phyloP scores from a whole-genome alignment of 768 basidiomycete species.

The Neoboletus brunneissimus region DNA sequence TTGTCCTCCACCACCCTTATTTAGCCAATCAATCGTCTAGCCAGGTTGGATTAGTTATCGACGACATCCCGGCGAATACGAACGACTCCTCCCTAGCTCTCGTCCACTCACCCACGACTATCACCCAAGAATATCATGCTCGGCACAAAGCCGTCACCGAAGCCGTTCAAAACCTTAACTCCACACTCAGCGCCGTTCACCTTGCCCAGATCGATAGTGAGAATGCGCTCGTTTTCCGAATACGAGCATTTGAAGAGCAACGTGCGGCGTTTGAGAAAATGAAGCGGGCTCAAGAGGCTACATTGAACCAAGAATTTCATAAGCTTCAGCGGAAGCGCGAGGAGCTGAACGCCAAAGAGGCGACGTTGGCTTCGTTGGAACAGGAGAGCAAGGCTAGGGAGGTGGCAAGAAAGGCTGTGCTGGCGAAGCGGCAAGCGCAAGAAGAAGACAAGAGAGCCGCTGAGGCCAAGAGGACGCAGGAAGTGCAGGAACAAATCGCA shows the following conservation, averaged over 20 bases:
- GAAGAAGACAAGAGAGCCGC: conserved; percentile 25
- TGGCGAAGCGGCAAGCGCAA: conserved; percentile 22
- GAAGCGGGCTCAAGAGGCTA: conserved; percentile 18
- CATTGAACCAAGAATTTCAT: conserved; percentile 17
- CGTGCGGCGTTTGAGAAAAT: conserved; percentile 22
- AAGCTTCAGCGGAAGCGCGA: conserved; percentile 21
- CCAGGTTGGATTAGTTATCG: background rate
- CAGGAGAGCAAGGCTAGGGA: conserved; percentile 27
- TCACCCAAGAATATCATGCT: conserved; percentile 12
- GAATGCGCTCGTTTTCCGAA: conserved; percentile 9
- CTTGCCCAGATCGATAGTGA: conserved; percentile 18
- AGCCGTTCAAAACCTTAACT: conserved; percentile 11
- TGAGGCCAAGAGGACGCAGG: conserved; percentile 16
- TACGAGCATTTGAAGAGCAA: conserved; percentile 14
- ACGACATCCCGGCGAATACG: background rate
- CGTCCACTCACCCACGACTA: background rate
- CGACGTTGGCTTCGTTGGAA: conserved; percentile 18
- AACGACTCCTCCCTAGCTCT: background rate
- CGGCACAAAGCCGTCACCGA: conserved; percentile 9
- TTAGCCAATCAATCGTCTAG: background rate
- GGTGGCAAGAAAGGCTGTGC: conserved; percentile 16
- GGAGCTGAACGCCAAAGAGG: conserved; percentile 20
- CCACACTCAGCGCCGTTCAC: conserved; percentile 4
- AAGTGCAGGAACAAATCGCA: conserved; percentile 19
- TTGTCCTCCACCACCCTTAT: conserved; percentile 12